Percentiles rank a stretch among this genome's conserved stretches.
These are phyloP conservation scores for Populus davidiana DNA, from an alignment of 345 rosid species.

Conservation along the genomic window DNA sequence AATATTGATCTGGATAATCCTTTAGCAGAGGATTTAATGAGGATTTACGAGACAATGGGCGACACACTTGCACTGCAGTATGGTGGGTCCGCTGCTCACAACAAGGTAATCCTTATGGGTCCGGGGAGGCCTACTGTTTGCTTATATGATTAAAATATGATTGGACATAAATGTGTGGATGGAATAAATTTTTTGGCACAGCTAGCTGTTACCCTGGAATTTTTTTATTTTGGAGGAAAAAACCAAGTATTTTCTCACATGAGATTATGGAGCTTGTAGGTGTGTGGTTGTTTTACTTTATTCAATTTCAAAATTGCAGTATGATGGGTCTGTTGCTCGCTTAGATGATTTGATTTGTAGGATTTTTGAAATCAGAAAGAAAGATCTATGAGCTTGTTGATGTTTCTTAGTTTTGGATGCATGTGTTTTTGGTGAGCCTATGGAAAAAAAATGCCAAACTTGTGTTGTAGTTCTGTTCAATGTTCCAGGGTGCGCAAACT, in stretches of 20 bases:
- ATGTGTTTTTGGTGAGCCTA: not conserved
- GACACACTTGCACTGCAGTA: conserved; percentile 94
- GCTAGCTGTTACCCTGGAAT: not conserved
- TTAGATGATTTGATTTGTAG: not conserved
- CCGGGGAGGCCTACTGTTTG: not conserved
- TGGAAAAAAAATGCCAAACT: not conserved
- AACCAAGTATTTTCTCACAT: not conserved
- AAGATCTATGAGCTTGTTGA: not conserved
- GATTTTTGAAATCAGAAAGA: not conserved
- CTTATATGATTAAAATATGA: not conserved
- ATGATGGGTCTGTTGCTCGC: not conserved
- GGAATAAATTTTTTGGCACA: not conserved
- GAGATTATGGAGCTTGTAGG: not conserved
- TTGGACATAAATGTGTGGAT: not conserved
- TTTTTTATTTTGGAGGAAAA: not conserved
- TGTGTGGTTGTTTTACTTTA: not conserved
- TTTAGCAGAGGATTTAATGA: conserved; percentile 74
- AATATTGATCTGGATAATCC: conserved; percentile 64
- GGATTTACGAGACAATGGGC: conserved; percentile 84
- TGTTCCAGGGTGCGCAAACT: not conserved
- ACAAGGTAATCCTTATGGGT: conserved; percentile 55
- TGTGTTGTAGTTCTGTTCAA: not conserved
- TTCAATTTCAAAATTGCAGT: not conserved
- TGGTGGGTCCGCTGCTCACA: conserved; percentile 98
- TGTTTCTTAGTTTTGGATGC: not conserved